Conservation (phyloP, 345 rosid genomes). For the Euphorbia peplus region DNA sequence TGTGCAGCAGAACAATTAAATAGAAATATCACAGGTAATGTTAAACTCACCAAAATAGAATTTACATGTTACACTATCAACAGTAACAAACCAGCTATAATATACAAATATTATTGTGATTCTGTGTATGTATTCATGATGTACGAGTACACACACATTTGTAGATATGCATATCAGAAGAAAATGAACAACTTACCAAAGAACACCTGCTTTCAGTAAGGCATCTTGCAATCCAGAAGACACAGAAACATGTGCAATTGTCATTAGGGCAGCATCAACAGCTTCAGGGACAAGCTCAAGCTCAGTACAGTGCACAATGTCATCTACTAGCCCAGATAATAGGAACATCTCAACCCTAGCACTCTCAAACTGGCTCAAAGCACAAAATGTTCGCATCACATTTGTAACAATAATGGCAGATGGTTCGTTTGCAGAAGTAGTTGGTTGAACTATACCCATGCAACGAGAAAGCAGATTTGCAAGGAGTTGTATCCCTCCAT, state of each 20-base stretch:
- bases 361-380: conserved; percentile 85
- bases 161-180: neutral
- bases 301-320: conserved; percentile 92
- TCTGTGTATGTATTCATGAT: neutral
- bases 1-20: neutral
- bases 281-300: conserved; percentile 91
- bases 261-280: conserved; percentile 88
- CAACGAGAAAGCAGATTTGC: conserved; percentile 89
- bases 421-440: conserved; percentile 86
- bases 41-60: neutral
- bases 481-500: conserved; percentile 88
- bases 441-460: conserved; percentile 93
- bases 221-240: conserved; percentile 78
- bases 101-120: neutral
- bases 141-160: neutral
- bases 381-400: conserved; percentile 83
- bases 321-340: conserved; percentile 70
- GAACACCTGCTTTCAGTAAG: conserved; percentile 83
- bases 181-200: conserved; percentile 51
- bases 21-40: neutral
- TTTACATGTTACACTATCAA: neutral
- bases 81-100: neutral
- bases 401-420: conserved; percentile 89
- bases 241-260: conserved; percentile 77
- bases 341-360: conserved; percentile 79